Conservation (phyloP, 768 basidiomycete genomes). For the Trametes coccinea region DNA sequence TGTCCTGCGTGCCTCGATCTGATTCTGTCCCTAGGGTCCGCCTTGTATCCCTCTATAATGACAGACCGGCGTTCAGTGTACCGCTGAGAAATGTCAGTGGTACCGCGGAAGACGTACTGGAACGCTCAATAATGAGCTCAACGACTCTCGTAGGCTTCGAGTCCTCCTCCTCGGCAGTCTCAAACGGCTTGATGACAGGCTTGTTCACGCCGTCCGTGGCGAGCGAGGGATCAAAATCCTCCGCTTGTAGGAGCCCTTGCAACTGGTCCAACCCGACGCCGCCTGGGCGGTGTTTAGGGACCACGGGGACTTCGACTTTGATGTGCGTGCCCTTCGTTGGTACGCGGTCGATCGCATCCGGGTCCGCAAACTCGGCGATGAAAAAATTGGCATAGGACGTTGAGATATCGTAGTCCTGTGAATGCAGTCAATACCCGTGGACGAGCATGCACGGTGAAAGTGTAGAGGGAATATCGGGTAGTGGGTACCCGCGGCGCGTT, state of each 20-base stretch:
- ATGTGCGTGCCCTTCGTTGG: slow-evolving; percentile 38
- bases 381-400: slow-evolving; percentile 42
- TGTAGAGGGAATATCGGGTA: too few species aligned
- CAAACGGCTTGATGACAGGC: background rate
- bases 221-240: slow-evolving; percentile 6
- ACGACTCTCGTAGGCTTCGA: slow-evolving; percentile 4
- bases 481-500: too few species aligned
- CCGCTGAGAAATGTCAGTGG: background rate
- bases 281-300: slow-evolving; percentile 29
- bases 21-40: background rate
- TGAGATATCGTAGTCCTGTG: slow-evolving; percentile 19
- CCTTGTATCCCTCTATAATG: background rate
- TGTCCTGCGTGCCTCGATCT: background rate
- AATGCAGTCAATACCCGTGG: background rate
- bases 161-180: background rate
- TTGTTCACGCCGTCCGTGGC: background rate
- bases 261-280: slow-evolving; percentile 38
- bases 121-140: slow-evolving; percentile 20
- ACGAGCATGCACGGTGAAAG: too few species aligned
- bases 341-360: slow-evolving; percentile 9
- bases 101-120: slow-evolving; percentile 11
- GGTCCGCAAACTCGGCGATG: slow-evolving; percentile 47
- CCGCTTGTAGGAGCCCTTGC: slow-evolving; percentile 29
- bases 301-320: slow-evolving; percentile 32
- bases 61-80: background rate